Evolutionary conservation across 192 early-diverging fungal genomes (phyloP).

Genomic region (Funneliformis mosseae): DNA sequence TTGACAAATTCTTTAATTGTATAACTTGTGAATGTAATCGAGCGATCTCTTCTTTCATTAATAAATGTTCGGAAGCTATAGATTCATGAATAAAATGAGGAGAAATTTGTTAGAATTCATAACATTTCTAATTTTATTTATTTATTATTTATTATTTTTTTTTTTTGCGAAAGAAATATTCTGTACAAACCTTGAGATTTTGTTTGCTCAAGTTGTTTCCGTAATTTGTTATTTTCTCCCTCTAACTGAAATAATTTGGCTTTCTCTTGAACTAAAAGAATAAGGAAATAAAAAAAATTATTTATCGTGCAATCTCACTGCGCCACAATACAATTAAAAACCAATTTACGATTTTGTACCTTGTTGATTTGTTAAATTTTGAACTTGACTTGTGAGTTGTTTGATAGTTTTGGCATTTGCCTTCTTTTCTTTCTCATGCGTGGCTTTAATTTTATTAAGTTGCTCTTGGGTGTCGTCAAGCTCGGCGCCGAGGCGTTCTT

Average conservation of each 20-base stretch:
- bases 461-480: slow-evolving; percentile 16
- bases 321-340: neutral
- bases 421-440: slow-evolving; percentile 12
- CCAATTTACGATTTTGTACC: neutral
- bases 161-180: neutral
- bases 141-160: too few relatives aligned
- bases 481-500: neutral
- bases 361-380: slow-evolving; percentile 16
- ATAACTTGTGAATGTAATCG: neutral
- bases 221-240: slow-evolving; percentile 9
- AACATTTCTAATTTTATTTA: too few relatives aligned
- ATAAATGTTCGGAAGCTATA: neutral
- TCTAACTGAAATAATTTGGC: slow-evolving; percentile 14
- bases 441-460: slow-evolving; percentile 15
- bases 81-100: neutral
- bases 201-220: slow-evolving; percentile 16
- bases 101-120: neutral
- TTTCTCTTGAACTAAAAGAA: slow-evolving; percentile 11
- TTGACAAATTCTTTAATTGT: neutral
- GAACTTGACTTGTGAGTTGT: slow-evolving; percentile 19
- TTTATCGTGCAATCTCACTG: neutral
- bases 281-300: neutral
- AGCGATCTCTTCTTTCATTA: slow-evolving; percentile 21
- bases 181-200: neutral
- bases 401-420: slow-evolving; percentile 14